phyloP scores from a whole-genome alignment of 257 asterid species.

The Knoxia roxburghii region DNA sequence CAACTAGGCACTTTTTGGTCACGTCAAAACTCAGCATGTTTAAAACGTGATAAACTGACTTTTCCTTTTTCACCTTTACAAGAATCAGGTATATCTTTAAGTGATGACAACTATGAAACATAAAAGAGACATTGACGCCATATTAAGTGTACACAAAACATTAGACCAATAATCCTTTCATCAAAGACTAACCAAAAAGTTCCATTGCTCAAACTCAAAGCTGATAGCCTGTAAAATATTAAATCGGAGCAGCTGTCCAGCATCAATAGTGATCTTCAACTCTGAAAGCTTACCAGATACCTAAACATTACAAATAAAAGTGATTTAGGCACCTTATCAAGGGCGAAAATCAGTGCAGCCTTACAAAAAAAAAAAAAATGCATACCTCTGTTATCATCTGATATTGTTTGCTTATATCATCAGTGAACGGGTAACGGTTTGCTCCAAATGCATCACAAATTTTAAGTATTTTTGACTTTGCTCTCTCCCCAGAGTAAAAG shows the following conservation, averaged over 20 bases:
- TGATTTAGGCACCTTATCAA: slow-evolving; percentile 11
- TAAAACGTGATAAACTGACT: slow-evolving; percentile 43
- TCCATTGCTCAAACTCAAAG: slow-evolving; percentile 52
- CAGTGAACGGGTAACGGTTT: slow-evolving; percentile 53
- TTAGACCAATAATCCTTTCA: background rate
- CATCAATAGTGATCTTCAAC: slow-evolving; percentile 51
- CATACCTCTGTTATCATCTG: slow-evolving; percentile 48
- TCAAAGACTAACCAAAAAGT: slow-evolving; percentile 43
- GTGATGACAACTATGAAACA: background rate
- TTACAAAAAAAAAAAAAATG: background rate
- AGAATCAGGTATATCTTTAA: slow-evolving; percentile 12
- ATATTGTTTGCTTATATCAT: slow-evolving; percentile 45
- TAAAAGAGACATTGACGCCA: background rate
- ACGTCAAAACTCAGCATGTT: slow-evolving; percentile 62
- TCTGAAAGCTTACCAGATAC: slow-evolving; percentile 59
- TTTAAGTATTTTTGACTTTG: slow-evolving; percentile 50
- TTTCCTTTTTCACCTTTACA: slow-evolving; percentile 52
- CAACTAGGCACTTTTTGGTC: slow-evolving; percentile 59
- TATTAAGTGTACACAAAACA: background rate
- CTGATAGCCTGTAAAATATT: slow-evolving; percentile 43
- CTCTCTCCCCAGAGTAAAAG: slow-evolving; percentile 64
- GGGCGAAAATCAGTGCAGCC: too few species aligned
- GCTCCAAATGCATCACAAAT: slow-evolving; percentile 70
- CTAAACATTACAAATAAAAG: slow-evolving; percentile 26
- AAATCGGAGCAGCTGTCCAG: slow-evolving; percentile 39